These are phyloP conservation scores for Diplogelasinospora grovesii DNA, from an alignment of 495 filamentous ascomycete species.

Conservation along the genomic window DNA sequence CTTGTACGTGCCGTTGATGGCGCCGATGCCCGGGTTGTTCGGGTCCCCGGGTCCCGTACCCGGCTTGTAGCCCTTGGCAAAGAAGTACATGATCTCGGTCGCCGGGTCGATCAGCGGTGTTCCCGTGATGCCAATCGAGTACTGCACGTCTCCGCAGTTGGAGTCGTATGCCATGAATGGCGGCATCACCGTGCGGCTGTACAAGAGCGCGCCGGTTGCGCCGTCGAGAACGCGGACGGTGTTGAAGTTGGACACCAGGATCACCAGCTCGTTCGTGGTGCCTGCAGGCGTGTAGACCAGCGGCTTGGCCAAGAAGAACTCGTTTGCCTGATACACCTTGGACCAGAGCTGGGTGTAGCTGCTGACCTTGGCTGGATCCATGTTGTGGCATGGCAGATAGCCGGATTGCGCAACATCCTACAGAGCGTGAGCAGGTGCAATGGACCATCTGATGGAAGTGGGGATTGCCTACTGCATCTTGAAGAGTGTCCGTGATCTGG, in stretches of 20 bases:
- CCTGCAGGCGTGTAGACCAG: conserved; percentile 37
- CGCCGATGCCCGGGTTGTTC: conserved; percentile 3
- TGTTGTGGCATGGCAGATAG: conserved; percentile 13
- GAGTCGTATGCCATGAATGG: conserved; percentile 40
- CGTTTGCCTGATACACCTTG: conserved; percentile 9
- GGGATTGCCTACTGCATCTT: conserved; percentile 3
- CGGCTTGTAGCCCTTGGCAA: conserved; percentile 24
- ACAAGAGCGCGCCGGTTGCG: conserved; percentile 36
- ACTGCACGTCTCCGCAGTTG: conserved; percentile 40
- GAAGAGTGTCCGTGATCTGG: conserved; percentile 3
- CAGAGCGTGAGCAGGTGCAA: not conserved
- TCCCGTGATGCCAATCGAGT: conserved; percentile 38
- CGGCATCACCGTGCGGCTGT: conserved; percentile 31
- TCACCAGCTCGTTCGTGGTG: conserved; percentile 37
- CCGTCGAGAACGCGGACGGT: conserved; percentile 41
- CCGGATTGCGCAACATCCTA: conserved; percentile 10
- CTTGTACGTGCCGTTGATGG: conserved; percentile 10
- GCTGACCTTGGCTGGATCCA: conserved; percentile 11
- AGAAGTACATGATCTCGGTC: conserved; percentile 38
- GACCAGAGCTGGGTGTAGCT: conserved; percentile 8
- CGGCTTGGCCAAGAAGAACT: conserved; percentile 40
- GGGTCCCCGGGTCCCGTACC: conserved; percentile 6
- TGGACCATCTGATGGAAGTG: not conserved
- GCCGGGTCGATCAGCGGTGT: conserved; percentile 46
- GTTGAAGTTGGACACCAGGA: conserved; percentile 41